Percentiles rank a stretch among this genome's conserved stretches.
These are phyloP conservation scores for Saccharomycopsis hybrid DNA, from an alignment of 1,139 yeast species.

Conservation along the genomic window DNA sequence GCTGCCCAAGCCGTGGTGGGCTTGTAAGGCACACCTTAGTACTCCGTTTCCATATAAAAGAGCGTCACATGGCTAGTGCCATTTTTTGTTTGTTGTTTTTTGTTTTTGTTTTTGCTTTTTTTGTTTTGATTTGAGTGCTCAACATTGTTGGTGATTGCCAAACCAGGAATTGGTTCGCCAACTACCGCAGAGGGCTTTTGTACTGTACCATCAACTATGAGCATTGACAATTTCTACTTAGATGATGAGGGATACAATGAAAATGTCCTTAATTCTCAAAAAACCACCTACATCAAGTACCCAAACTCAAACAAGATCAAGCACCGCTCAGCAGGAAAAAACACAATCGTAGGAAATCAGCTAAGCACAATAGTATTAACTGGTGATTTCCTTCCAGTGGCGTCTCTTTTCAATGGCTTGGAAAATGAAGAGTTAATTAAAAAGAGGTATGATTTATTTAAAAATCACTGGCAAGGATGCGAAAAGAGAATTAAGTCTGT, in stretches of 20 bases:
- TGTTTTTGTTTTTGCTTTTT: no score
- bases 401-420: neutral
- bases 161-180: no score
- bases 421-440: conserved; percentile 2
- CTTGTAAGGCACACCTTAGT: neutral
- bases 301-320: conserved; percentile 6
- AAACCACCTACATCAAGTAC: conserved; percentile 11
- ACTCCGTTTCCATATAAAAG: no score
- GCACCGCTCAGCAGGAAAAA: neutral
- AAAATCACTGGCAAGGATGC: conserved; percentile 3
- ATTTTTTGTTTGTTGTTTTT: no score
- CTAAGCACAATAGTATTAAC: neutral
- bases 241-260: neutral
- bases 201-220: no score
- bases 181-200: no score
- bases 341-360: neutral
- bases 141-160: no score
- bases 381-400: conserved; percentile 4
- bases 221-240: neutral
- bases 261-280: neutral
- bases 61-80: no score
- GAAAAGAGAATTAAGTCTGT: conserved; percentile 33
- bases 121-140: no score
- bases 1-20: no score
- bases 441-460: conserved; percentile 2